Conservation (phyloP, 2,329 filamentous ascomycete species). For the Pestalotiopsis sp. region DNA sequence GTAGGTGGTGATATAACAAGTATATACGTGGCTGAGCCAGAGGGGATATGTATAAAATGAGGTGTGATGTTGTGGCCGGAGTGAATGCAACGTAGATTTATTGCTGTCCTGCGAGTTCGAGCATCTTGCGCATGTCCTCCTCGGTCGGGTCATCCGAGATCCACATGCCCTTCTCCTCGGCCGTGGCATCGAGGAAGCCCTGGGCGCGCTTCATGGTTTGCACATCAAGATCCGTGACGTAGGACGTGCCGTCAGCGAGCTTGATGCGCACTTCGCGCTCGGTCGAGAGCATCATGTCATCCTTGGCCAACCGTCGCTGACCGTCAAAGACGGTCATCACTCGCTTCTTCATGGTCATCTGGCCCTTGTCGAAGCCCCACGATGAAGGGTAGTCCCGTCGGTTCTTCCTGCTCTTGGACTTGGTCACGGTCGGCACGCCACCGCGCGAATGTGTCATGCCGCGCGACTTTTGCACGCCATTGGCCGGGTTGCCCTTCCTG, state of each 20-base stretch:
- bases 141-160: constrained; percentile 69
- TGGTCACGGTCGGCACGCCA: constrained; percentile 58
- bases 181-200: constrained; percentile 75
- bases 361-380: constrained; percentile 88
- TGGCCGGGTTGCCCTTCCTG: constrained; percentile 58
- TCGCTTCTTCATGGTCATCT: constrained; percentile 98
- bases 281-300: constrained; percentile 97
- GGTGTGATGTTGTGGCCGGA: neutral
- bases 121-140: constrained; percentile 61
- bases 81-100: constrained; percentile 12
- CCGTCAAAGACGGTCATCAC: constrained; percentile 93
- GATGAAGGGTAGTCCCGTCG: constrained; percentile 89
- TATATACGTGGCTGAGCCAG: constrained; percentile 12
- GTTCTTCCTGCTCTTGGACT: constrained; percentile 77
- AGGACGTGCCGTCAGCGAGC: constrained; percentile 72
- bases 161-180: constrained; percentile 87
- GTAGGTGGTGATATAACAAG: constrained; percentile 16
- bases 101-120: constrained; percentile 43
- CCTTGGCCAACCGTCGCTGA: constrained; percentile 84
- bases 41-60: constrained; percentile 1
- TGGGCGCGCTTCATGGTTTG: constrained; percentile 87
- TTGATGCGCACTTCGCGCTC: constrained; percentile 91
- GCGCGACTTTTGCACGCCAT: constrained; percentile 64
- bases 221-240: constrained; percentile 91
- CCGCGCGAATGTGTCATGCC: constrained; percentile 79